Evolutionary conservation across 345 rosid genomes (phyloP).

Genomic region (Mangifera indica): DNA sequence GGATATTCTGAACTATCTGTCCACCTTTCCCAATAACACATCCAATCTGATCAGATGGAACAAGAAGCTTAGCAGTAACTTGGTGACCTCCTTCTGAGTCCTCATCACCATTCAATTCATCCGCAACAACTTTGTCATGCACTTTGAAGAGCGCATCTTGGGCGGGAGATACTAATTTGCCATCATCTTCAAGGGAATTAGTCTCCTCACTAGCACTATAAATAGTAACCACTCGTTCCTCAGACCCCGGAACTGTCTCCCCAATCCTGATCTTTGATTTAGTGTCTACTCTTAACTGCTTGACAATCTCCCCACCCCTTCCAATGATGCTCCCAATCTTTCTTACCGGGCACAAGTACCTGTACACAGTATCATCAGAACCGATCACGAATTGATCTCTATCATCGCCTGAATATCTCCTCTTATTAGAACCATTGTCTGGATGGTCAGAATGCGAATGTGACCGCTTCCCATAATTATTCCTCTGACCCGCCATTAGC

Average conservation of each 20-base stretch:
- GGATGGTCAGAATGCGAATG: constrained; percentile 67
- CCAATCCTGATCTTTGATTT: constrained; percentile 87
- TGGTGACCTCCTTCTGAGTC: constrained; percentile 56
- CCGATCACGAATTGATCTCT: constrained; percentile 62
- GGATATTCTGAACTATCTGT: constrained; percentile 78
- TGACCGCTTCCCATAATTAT: constrained; percentile 73
- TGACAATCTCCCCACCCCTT: constrained; percentile 89
- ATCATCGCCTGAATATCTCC: constrained; percentile 70
- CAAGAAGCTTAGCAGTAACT: constrained; percentile 77
- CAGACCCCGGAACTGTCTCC: constrained; percentile 70
- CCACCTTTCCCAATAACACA: constrained; percentile 97
- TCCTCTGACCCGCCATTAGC: constrained; percentile 78
- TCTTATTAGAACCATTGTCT: constrained; percentile 62
- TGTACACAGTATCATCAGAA: constrained; percentile 73
- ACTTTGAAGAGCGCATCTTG: constrained; percentile 90
- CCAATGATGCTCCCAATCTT: constrained; percentile 97
- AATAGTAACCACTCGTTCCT: constrained; percentile 90
- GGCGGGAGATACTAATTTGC: constrained; percentile 63
- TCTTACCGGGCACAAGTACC: constrained; percentile 78
- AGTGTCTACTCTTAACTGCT: constrained; percentile 81
- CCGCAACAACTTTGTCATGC: constrained; percentile 79
- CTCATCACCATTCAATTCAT: constrained; percentile 61
- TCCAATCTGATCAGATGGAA: constrained; percentile 98
- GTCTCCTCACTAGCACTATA: constrained; percentile 88
- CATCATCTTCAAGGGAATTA: constrained; percentile 58